A percentile compares a stretch with the other conserved stretches of the same genome.
phyloP scores from a whole-genome alignment of 1,284 basidiomycete genomes.

The Puccinia triticina region DNA sequence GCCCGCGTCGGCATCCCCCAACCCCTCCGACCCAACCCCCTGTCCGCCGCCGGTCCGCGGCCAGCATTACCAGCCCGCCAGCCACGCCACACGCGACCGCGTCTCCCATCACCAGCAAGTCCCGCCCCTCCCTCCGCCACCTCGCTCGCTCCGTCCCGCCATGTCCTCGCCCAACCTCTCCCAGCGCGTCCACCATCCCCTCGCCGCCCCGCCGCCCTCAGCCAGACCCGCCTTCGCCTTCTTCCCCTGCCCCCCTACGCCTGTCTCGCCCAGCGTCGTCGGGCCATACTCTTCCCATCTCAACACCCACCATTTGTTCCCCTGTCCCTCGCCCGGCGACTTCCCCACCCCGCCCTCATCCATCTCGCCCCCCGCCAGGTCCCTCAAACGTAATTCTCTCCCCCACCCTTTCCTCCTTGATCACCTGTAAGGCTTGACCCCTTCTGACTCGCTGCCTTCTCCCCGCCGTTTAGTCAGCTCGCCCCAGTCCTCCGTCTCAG shows the following conservation, averaged over 20 bases:
- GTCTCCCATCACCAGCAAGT: neutral
- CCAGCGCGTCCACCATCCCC: neutral
- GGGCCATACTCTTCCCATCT: neutral
- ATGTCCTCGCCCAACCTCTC: slow-evolving; percentile 15
- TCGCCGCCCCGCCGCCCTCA: neutral
- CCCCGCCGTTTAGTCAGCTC: neutral
- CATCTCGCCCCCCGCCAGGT: slow-evolving; percentile 13
- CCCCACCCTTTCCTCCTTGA: neutral
- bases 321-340: neutral
- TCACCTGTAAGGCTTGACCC: too few species aligned
- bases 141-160: neutral
- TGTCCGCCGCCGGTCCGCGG: neutral
- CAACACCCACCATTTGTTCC: neutral
- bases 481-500: neutral
- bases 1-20: neutral
- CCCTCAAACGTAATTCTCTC: neutral
- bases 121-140: neutral
- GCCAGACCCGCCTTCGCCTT: neutral
- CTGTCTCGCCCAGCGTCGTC: neutral
- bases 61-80: neutral
- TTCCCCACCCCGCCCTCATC: slow-evolving; percentile 13
- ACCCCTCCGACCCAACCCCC: neutral
- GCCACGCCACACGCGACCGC: too few species aligned
- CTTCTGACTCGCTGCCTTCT: neutral
- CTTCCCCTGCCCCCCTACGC: neutral